These are phyloP conservation scores for Neurospora sublineolata DNA, from an alignment of 495 filamentous ascomycete species.

Conservation along the genomic window DNA sequence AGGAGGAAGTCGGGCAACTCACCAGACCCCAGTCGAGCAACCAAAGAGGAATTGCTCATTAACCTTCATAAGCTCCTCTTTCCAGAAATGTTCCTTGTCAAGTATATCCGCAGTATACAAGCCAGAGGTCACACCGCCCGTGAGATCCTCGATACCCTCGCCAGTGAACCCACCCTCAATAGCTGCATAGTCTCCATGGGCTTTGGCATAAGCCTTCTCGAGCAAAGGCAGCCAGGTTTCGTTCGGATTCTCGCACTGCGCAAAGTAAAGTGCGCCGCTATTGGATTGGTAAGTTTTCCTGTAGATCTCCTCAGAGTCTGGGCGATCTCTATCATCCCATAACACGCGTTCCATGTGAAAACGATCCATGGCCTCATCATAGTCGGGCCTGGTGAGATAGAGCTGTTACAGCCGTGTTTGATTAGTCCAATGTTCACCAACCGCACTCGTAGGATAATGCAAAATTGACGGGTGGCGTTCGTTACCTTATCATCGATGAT, in stretches of 20 bases:
- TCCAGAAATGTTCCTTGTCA: conserved; percentile 83
- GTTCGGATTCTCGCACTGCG: conserved; percentile 71
- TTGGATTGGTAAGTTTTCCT: conserved; percentile 59
- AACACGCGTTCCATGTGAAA: conserved; percentile 45
- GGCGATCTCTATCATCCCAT: conserved; percentile 61
- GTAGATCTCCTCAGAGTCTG: conserved; percentile 68
- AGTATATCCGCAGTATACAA: conserved; percentile 72
- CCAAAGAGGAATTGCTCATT: conserved; percentile 85
- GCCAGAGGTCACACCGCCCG: conserved; percentile 79
- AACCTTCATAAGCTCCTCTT: conserved; percentile 69
- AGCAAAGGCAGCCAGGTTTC: conserved; percentile 93
- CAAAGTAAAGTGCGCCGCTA: conserved; percentile 73
- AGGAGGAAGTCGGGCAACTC: neutral
- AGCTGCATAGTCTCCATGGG: conserved; percentile 74
- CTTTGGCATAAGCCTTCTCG: conserved; percentile 95
- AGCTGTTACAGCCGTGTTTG: conserved; percentile 23
- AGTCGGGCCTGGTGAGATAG: conserved; percentile 72
- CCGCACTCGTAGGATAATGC: neutral
- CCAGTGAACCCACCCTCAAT: conserved; percentile 81
- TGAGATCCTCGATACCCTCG: conserved; percentile 87
- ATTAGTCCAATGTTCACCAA: neutral
- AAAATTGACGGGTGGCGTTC: neutral
- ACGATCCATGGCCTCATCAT: conserved; percentile 44
- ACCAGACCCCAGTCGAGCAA: conserved; percentile 54
- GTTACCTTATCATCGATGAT: conserved; percentile 61